Base-by-base conservation (phyloP, 2,329 filamentous ascomycete species). In the Diaporthe sp. region DNA sequence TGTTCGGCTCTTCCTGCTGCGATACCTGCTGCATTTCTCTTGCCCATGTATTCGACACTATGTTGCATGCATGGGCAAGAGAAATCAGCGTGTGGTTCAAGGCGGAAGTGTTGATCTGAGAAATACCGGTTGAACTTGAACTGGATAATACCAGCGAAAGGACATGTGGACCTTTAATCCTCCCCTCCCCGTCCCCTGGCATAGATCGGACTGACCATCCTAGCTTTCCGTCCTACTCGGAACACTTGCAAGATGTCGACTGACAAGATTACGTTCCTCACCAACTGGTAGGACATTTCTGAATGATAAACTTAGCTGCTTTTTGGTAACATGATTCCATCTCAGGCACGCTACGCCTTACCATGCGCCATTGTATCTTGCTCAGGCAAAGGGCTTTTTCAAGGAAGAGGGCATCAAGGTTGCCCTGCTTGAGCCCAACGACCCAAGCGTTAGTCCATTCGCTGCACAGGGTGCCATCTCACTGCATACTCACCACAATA, bases 231-330 rank as follows among this genome's bases (percentile, higher is more conserved):
- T 81, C 83, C 85, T 83, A 86, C 83, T 81, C 83, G 80, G 82
- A 68, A 28, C 64, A 68, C 47, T 19, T 54, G 22, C 86, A 89
- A 82, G 76, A 95, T 95, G 93, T 91, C 93, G 82, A 94, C 92
- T 84, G 93, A 95, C 83, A 95, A 95, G 91, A 95, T 95, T 81
- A 95, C 93, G 71, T 95, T 95, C 86, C 88, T 95, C 83, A 94
- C 93, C 85, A 95, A 95, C 89, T 95, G 93, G 93, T 95, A 90
- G 82, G 85, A 2, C 22, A 61, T 58, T 66, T 55, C 78, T 71
- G 74, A 68, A 22, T 19, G 25, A 9, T 9, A 22, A 19, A 1
- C 4, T 40, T 19, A 40, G 47, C 33, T 40, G 33, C 47, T 54
- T 19, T 19, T 40, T 28, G 33, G 35, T 68, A 68, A 68, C 64